Evolutionary conservation across 805 yeast genomes (phyloP), one percentile per base, ranked within the genome.

Genomic region (Suhomyces kilbournensis): DNA sequence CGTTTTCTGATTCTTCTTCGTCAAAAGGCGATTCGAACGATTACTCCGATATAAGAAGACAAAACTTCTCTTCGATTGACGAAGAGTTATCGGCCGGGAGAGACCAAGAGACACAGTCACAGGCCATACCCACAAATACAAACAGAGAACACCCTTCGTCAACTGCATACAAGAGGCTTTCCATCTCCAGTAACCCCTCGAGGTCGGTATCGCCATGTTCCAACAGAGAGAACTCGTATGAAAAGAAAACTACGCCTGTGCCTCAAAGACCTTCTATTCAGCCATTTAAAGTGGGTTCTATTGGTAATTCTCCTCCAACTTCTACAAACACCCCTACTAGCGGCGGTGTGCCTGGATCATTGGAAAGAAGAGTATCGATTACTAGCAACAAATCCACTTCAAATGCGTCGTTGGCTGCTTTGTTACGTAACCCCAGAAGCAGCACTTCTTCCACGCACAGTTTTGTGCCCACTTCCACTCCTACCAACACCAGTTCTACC

Each of bases 281-380:
- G 54, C 83, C 88, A 3, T 85, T 85, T 68, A 83, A 80, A 55
- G 80, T 82, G 2, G 88, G 89, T 0, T 81, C 89, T 0, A 71
- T 85, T 30, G 69, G 82, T 15, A 67, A 62, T 43, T 71, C 77
- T 1, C 75, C 77, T 0, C 71, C 79, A 56, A 60, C 75, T 61
- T 52, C 71, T 58, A 52, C 57, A 26, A 53, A 47, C 26, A 51
- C 51, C 2, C 52, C 52, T 26, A 30, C 47, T 17, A 42, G 30
- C 20, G 48, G 54, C 2, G 54, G 59, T 4, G 55, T 58, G 10
- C 53, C 63, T 8, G 57, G 65, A 2, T 61, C 76, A 15, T 59
- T 72, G 53, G 78, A 73, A 54, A 60, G 79, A 43, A 61, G 73
- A 25, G 63, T 73, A 9, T 68, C 74, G n/a, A 69, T 76, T 46